phyloP scores from a whole-genome alignment of 805 yeast species.

The Wickerhamomyces bisporus region DNA sequence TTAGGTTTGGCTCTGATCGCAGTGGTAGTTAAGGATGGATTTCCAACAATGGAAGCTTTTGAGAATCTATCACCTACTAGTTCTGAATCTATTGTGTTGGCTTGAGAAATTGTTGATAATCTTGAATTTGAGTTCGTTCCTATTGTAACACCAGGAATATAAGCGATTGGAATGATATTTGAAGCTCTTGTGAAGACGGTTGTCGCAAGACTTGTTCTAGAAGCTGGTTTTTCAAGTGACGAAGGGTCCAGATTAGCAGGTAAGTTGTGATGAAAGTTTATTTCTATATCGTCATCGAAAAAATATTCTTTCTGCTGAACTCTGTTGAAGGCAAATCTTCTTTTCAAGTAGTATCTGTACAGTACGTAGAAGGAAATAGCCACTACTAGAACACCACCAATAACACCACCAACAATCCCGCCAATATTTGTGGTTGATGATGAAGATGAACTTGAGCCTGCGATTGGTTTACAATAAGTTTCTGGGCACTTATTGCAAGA shows the following conservation, averaged over 20 bases:
- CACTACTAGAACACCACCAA: conserved; percentile 52
- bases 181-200: conserved; percentile 75
- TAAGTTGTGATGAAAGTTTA: conserved; percentile 20
- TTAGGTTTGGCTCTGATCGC: conserved; percentile 75
- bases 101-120: conserved; percentile 25
- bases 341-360: conserved; percentile 38
- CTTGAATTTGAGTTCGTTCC: conserved; percentile 30
- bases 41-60: conserved; percentile 38
- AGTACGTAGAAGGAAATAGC: conserved; percentile 36
- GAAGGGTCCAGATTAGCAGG: conserved; percentile 20
- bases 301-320: conserved; percentile 24
- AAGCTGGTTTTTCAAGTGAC: conserved; percentile 24
- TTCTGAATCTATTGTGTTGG: conserved; percentile 16
- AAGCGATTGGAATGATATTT: conserved; percentile 85
- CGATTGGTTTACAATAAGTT: conserved; percentile 40
- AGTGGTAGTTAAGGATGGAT: conserved; percentile 45
- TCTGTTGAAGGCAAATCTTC: conserved; percentile 26
- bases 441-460: conserved; percentile 10
- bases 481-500: conserved; percentile 56
- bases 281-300: conserved; percentile 26
- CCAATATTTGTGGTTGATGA: conserved; percentile 34
- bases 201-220: conserved; percentile 41
- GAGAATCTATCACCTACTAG: conserved; percentile 31
- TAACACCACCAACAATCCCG: conserved; percentile 69
- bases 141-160: conserved; percentile 88